phyloP scores from a whole-genome alignment of 108 stramenopile species.

The Nitzschia putrida region DNA sequence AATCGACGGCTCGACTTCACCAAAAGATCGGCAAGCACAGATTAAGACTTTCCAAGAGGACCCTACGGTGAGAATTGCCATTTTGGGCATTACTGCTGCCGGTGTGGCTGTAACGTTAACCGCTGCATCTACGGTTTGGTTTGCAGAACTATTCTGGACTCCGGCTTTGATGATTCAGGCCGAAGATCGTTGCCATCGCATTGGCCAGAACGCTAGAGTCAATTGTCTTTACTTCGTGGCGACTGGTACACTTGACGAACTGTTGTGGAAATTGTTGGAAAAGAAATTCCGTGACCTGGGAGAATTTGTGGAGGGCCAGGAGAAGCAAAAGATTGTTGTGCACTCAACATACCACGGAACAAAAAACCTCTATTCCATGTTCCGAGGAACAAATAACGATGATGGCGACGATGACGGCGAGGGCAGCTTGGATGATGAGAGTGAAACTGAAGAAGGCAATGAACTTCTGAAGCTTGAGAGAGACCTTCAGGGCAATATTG shows the following conservation, averaged over 20 bases:
- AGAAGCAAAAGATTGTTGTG: slow-evolving; percentile 81
- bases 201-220: slow-evolving; percentile 90
- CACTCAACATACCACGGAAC: slow-evolving; percentile 49
- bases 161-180: slow-evolving; percentile 97
- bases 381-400: slow-evolving; percentile 25
- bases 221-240: slow-evolving; percentile 89
- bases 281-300: slow-evolving; percentile 84
- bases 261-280: slow-evolving; percentile 86
- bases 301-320: slow-evolving; percentile 89
- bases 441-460: slow-evolving; percentile 42
- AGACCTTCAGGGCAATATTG: slow-evolving; percentile 65
- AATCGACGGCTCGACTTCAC: slow-evolving; percentile 91
- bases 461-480: slow-evolving; percentile 34
- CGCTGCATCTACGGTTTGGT: slow-evolving; percentile 94
- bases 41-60: slow-evolving; percentile 90
- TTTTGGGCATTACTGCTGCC: slow-evolving; percentile 95
- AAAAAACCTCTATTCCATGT: slow-evolving; percentile 52
- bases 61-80: slow-evolving; percentile 78
- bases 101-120: slow-evolving; percentile 98
- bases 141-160: slow-evolving; percentile 97
- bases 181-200: slow-evolving; percentile 96
- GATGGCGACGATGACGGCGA: slow-evolving; percentile 39
- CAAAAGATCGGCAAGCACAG: slow-evolving; percentile 89
- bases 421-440: slow-evolving; percentile 34
- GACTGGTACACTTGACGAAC: slow-evolving; percentile 81